Conservation (phyloP, 2,329 filamentous ascomycete genomes). For the Lachnellula suecica region DNA sequence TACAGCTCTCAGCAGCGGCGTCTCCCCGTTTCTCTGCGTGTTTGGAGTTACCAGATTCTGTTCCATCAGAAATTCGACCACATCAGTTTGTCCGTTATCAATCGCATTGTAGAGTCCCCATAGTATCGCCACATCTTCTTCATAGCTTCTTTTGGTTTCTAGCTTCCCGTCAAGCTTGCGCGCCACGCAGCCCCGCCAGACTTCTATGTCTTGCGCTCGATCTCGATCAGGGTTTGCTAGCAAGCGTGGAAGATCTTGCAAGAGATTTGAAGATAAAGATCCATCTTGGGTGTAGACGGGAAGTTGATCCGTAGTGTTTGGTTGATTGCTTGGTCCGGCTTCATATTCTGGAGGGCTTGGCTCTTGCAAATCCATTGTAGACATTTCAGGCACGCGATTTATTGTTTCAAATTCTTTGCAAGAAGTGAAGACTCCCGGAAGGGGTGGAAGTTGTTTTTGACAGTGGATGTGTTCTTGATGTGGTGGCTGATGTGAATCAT, state of each 20-base stretch:
- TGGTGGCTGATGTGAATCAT: too few species aligned
- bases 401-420: too few species aligned
- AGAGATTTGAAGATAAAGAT: not conserved
- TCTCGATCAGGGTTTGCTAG: not conserved
- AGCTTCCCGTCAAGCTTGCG: not conserved
- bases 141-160: too few species aligned
- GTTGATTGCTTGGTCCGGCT: not conserved
- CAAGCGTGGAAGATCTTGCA: not conserved
- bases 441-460: too few species aligned
- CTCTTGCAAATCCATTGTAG: not conserved
- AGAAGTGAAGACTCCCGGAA: too few species aligned
- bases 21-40: constrained; percentile 3
- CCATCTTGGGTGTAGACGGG: not conserved
- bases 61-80: constrained; percentile 3
- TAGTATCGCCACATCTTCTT: not conserved
- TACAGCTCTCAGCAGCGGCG: constrained; percentile 11
- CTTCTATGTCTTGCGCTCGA: not conserved
- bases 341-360: not conserved
- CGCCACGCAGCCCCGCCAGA: not conserved
- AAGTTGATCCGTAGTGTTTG: not conserved
- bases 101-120: not conserved
- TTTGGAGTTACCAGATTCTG: constrained; percentile 6
- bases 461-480: too few species aligned
- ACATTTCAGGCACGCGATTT: too few species aligned
- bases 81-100: not conserved